A percentile compares a stretch with the other conserved stretches of the same genome.
Conservation (phyloP, 202 grass and related monocot species). For the Panicum hallii region DNA sequence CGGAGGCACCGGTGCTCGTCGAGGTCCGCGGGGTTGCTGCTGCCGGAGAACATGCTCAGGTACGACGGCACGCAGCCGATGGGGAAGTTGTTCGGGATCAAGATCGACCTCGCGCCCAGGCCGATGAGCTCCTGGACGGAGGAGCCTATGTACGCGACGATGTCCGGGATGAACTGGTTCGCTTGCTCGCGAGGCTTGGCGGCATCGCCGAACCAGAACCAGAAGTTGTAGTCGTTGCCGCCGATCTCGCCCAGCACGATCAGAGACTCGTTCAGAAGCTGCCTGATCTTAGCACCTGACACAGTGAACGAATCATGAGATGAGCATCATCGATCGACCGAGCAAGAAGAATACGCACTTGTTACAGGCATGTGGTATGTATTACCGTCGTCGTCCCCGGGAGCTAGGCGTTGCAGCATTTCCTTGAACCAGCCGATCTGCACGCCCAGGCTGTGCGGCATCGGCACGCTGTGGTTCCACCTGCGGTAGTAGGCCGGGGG, state of each 20-base stretch:
- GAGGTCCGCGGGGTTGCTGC: conserved; percentile 30
- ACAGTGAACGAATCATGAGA: conserved; percentile 1
- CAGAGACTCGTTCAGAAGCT: conserved; percentile 47
- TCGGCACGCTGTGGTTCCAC: neutral
- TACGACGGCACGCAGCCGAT: conserved; percentile 66
- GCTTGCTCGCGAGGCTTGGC: conserved; percentile 14
- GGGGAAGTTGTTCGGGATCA: conserved; percentile 62
- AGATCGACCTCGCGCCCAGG: conserved; percentile 56
- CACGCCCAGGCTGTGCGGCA: conserved; percentile 6
- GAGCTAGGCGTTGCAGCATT: conserved; percentile 48
- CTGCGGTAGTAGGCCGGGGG: conserved; percentile 41
- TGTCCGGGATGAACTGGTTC: conserved; percentile 48
- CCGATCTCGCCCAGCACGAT: conserved; percentile 72
- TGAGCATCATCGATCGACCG: neutral
- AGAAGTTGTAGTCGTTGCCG: conserved; percentile 68
- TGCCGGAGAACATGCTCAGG: conserved; percentile 21
- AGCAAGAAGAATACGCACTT: neutral
- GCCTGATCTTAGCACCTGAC: conserved; percentile 11
- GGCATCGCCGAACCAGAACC: conserved; percentile 34
- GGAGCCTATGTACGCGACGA: conserved; percentile 40
- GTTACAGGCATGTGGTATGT: neutral
- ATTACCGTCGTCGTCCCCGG: neutral
- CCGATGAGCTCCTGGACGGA: conserved; percentile 47
- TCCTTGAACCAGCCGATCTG: conserved; percentile 62
- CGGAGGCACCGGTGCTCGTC: conserved; percentile 58